Base-by-base conservation (phyloP, 495 filamentous ascomycete species). In the Hapsidospora chrysogenum region DNA sequence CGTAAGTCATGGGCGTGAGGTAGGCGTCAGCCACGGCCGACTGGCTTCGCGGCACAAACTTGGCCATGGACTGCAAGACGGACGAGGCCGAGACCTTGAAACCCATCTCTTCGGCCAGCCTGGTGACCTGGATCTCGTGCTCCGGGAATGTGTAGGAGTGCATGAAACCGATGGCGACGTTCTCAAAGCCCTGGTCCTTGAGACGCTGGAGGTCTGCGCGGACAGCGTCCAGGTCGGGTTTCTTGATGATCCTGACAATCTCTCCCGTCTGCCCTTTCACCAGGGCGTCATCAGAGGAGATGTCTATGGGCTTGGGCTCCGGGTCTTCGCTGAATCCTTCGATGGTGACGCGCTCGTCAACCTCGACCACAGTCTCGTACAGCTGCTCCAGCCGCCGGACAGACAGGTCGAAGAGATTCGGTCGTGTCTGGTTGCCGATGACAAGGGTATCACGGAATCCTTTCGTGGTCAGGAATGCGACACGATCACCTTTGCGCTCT, bases 401-500 rank as follows among this genome's bases (percentile, higher is more conserved):
- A 9, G 72, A 69, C 11, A 85, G 51, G 46, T 85, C 79, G 36
- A 85, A 85, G 34, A 85, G 80, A 42, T 73, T 74, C 0, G 79
- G 79, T 1, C 79, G 62, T 13, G 76, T 76, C 45, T 85, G 79
- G 47, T 85, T 81, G 5, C 78, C 78, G 39, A 82, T 84, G 27
- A 77, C 71, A 15, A 92, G 63, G 40, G 82, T 78, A 51, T 93
- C 85, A 35, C 75, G 78, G 54, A 93, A 93, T 0, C 85, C 85
- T 49, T 83, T 85, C 2, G 85, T 92, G 5, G 85, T 81, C 21
- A 93, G 63, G 43, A 93, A 65, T 0, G 74, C 84, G 38, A 84
- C 85, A 41, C 72, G 72, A 49, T 89, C 84, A 1, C 85, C 85
- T 53, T 92, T 93, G 38, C 85, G 57, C 51, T 93, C 85, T 2